phyloP scores from a whole-genome alignment of 305 asterid genomes.

The Rubia peregrina region DNA sequence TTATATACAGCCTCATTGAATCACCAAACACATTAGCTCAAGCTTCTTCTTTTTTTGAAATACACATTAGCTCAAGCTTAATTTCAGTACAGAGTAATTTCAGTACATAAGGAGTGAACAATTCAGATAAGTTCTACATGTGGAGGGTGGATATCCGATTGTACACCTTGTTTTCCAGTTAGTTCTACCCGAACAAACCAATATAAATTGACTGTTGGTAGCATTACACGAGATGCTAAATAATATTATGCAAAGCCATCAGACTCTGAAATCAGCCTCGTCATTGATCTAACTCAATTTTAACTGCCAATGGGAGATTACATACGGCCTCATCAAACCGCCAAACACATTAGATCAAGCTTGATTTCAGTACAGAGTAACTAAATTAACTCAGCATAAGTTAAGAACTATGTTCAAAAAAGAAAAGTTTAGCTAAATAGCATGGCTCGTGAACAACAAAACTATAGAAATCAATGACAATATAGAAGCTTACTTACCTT shows the following conservation, averaged over 20 bases:
- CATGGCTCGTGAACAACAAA: neutral
- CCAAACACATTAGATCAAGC: neutral
- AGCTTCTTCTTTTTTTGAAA: too few relatives aligned
- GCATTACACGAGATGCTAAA: neutral
- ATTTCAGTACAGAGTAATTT: neutral
- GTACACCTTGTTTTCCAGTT: neutral
- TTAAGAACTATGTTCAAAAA: neutral
- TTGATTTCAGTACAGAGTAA: neutral
- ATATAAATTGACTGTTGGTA: neutral
- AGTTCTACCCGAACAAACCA: neutral
- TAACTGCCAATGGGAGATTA: neutral
- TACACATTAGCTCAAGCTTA: neutral
- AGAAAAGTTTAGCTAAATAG: neutral
- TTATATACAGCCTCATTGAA: neutral
- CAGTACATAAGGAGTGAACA: too few relatives aligned
- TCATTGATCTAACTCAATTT: neutral
- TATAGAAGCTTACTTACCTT: constrained; percentile 14
- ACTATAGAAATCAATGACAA: neutral
- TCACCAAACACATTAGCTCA: neutral
- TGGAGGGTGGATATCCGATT: neutral
- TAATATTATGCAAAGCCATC: neutral
- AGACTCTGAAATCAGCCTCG: neutral
- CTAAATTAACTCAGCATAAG: neutral
- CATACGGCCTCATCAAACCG: neutral
- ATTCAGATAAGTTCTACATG: neutral